A percentile compares a stretch with the other conserved stretches of the same genome.
These are phyloP conservation scores for Diaporthe sp. DNA, from an alignment of 2,329 filamentous ascomycete species.

Conservation along the genomic window DNA sequence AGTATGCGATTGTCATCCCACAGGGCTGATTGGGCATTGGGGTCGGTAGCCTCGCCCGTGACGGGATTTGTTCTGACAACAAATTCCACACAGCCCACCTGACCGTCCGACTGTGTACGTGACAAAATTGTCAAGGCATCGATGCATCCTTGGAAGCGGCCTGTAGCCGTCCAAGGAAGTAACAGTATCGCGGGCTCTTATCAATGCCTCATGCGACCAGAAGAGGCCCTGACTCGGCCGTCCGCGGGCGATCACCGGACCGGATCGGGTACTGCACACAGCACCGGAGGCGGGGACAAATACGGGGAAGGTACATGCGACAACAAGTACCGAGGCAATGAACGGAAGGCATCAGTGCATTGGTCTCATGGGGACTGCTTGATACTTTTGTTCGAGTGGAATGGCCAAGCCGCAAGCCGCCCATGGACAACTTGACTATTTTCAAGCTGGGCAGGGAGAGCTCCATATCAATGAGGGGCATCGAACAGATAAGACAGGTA, in stretches of 20 bases:
- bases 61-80: conserved; percentile 23
- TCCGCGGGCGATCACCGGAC: conserved; percentile 22
- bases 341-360: background rate
- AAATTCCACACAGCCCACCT: conserved; percentile 16
- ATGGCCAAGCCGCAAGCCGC: background rate
- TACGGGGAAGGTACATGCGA: background rate
- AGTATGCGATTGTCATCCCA: conserved; percentile 13
- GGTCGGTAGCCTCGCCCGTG: conserved; percentile 5
- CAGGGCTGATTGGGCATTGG: conserved; percentile 23
- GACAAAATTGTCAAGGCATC: conserved; percentile 10
- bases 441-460: background rate
- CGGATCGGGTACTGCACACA: conserved; percentile 25
- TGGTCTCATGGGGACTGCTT: background rate
- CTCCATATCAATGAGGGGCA: conserved; percentile 30
- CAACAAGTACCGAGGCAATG: background rate
- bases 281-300: background rate
- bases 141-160: conserved; percentile 3
- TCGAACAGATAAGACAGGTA: background rate
- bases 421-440: background rate
- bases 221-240: conserved; percentile 19
- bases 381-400: background rate
- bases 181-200: background rate
- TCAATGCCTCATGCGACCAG: background rate
- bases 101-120: background rate
- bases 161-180: conserved; percentile 15